Conservation (phyloP, 1,139 yeast species). For the Yamadazyma diddensiae region DNA sequence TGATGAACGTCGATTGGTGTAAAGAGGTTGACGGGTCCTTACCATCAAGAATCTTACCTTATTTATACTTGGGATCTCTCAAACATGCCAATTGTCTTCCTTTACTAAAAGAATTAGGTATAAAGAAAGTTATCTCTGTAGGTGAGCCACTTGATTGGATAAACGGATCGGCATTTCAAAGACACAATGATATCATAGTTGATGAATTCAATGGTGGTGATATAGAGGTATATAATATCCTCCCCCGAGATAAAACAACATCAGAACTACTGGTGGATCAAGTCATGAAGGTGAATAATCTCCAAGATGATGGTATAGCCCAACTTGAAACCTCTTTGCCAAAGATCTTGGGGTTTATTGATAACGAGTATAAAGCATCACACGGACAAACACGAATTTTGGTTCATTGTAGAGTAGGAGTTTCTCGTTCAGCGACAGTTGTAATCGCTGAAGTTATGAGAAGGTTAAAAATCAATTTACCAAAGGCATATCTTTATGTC, state of each 20-base stretch:
- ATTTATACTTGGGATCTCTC: conserved; percentile 81
- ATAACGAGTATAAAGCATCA: conserved; percentile 26
- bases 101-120: conserved; percentile 62
- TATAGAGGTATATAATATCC: conserved; percentile 30
- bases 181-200: conserved; percentile 22
- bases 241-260: conserved; percentile 14
- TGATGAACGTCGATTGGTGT: conserved; percentile 30
- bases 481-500: conserved; percentile 45
- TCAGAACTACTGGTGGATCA: conserved; percentile 20
- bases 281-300: conserved; percentile 44
- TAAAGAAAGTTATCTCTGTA: conserved; percentile 75
- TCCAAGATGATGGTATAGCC: conserved; percentile 50
- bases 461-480: conserved; percentile 32
- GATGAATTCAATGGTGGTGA: conserved; percentile 29
- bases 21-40: conserved; percentile 56
- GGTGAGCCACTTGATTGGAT: conserved; percentile 81
- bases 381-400: conserved; percentile 35
- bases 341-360: conserved; percentile 32
- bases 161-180: conserved; percentile 28
- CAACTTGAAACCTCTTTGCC: conserved; percentile 38
- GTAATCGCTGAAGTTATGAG: conserved; percentile 50
- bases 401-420: conserved; percentile 52
- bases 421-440: conserved; percentile 48
- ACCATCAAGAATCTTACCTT: conserved; percentile 76
- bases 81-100: conserved; percentile 76